Percentiles rank a stretch among this genome's conserved stretches.
Evolutionary conservation across 441 rosid species (phyloP).

Genomic region (Populus hybrid): DNA sequence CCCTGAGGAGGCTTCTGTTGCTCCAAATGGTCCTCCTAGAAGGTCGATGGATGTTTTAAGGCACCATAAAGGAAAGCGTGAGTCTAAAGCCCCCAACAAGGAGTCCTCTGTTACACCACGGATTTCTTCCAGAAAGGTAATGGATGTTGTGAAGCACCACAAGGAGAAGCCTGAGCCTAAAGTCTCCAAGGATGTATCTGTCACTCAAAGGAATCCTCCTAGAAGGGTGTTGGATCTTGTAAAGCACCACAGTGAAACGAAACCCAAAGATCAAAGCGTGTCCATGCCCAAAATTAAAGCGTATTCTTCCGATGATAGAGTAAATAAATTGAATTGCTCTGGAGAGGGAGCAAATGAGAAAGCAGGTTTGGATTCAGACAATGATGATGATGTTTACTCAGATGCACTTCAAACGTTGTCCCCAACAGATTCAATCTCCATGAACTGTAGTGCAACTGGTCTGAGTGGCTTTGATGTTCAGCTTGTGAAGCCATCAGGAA

Average conservation of each 20-base stretch:
- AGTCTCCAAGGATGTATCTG: slow-evolving; percentile 21
- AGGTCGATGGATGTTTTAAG: slow-evolving; percentile 26
- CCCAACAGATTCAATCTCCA: slow-evolving; percentile 47
- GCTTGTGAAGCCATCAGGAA: slow-evolving; percentile 39
- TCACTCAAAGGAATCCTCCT: slow-evolving; percentile 39
- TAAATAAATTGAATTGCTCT: slow-evolving; percentile 22
- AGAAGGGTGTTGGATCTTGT: slow-evolving; percentile 27
- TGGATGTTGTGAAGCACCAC: not conserved
- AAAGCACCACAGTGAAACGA: slow-evolving; percentile 21
- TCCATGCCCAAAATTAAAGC: slow-evolving; percentile 11
- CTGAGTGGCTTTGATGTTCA: slow-evolving; percentile 47
- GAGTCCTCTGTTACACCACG: not conserved
- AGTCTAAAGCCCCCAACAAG: not conserved
- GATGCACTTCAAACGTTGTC: slow-evolving; percentile 65
- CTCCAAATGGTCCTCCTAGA: slow-evolving; percentile 40
- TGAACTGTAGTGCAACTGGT: slow-evolving; percentile 63
- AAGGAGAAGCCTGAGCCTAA: slow-evolving; percentile 17
- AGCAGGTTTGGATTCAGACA: slow-evolving; percentile 18
- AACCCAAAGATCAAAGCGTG: slow-evolving; percentile 20
- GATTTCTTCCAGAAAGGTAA: not conserved
- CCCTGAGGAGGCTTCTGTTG: slow-evolving; percentile 20
- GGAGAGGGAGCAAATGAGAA: slow-evolving; percentile 24
- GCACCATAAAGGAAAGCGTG: not conserved
- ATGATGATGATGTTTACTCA: slow-evolving; percentile 43
- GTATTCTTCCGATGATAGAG: slow-evolving; percentile 11